A percentile compares a stretch with the other conserved stretches of the same genome.
These are phyloP conservation scores for Amyloporia xantha DNA, from an alignment of 768 basidiomycete genomes.

Conservation along the genomic window DNA sequence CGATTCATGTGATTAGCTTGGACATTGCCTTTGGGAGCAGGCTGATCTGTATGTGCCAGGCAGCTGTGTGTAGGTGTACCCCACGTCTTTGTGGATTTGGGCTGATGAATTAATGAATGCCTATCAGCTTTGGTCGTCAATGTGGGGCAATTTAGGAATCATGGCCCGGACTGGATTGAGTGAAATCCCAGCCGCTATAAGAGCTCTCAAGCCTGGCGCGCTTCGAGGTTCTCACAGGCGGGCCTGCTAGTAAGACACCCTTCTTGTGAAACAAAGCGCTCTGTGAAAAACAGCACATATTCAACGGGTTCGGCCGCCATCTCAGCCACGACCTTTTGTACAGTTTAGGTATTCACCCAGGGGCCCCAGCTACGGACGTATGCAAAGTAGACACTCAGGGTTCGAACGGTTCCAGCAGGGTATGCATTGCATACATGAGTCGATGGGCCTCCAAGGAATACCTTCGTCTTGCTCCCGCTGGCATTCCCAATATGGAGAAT, in stretches of 20 bases:
- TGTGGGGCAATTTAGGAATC: not conserved
- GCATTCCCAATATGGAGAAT: not conserved
- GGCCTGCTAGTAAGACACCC: not conserved
- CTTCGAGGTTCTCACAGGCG: not conserved
- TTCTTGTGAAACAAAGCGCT: not conserved
- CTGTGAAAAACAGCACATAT: not conserved
- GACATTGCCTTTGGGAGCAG: not conserved
- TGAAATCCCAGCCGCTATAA: not conserved
- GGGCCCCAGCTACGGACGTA: not conserved
- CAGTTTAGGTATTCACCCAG: not conserved
- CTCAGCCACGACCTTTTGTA: not conserved
- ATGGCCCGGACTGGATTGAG: conserved; percentile 3
- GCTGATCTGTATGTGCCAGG: not conserved
- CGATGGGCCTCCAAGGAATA: not conserved
- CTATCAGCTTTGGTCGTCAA: not conserved
- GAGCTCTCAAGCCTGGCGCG: not conserved
- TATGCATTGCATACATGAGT: not conserved
- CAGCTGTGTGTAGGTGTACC: not conserved
- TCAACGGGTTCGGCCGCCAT: conserved; percentile 1
- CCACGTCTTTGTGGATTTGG: not conserved
- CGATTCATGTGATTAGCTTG: not conserved
- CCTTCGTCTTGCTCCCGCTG: not conserved
- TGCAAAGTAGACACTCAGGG: not conserved
- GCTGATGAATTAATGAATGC: no score
- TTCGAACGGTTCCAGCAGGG: not conserved